Evolutionary conservation across 1,284 basidiomycete species (phyloP).

Genomic region (Puccinia novopanici): DNA sequence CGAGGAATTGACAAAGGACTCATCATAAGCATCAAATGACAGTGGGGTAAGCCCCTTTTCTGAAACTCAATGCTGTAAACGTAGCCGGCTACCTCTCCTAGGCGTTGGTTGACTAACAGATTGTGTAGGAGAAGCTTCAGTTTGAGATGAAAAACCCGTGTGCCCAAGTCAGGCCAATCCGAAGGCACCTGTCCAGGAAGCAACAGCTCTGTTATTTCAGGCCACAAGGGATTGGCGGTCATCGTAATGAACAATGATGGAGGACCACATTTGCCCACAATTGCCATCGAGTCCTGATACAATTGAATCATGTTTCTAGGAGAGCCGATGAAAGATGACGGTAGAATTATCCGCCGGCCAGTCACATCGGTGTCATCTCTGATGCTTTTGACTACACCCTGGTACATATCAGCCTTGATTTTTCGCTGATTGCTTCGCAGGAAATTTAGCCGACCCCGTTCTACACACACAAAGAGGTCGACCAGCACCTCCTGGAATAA

Average conservation of each 20-base stretch:
- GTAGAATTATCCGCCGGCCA: background rate
- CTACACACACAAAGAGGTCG: too few relatives aligned
- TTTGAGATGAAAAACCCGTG: background rate
- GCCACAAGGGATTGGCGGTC: slow-evolving; percentile 18
- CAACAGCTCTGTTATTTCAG: background rate
- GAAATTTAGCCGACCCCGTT: slow-evolving; percentile 56
- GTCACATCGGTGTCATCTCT: background rate
- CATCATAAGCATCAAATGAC: too few relatives aligned
- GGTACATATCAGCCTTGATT: background rate
- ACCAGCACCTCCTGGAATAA: slow-evolving; percentile 62
- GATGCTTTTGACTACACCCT: background rate
- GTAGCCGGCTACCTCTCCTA: background rate
- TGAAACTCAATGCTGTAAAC: slow-evolving; percentile 17
- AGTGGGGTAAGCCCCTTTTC: slow-evolving; percentile 30
- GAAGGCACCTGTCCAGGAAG: background rate
- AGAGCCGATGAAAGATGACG: slow-evolving; percentile 1
- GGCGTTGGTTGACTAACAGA: background rate
- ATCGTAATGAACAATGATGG: slow-evolving; percentile 28
- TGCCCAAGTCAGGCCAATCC: background rate
- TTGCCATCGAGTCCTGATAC: slow-evolving; percentile 31
- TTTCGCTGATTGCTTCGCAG: slow-evolving; percentile 59
- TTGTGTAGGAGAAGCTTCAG: background rate
- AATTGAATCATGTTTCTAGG: slow-evolving; percentile 14
- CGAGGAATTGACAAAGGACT: too few relatives aligned
- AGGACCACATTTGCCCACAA: background rate